Conservation (phyloP, 1,284 basidiomycete genomes). For the Mycena sp. region DNA sequence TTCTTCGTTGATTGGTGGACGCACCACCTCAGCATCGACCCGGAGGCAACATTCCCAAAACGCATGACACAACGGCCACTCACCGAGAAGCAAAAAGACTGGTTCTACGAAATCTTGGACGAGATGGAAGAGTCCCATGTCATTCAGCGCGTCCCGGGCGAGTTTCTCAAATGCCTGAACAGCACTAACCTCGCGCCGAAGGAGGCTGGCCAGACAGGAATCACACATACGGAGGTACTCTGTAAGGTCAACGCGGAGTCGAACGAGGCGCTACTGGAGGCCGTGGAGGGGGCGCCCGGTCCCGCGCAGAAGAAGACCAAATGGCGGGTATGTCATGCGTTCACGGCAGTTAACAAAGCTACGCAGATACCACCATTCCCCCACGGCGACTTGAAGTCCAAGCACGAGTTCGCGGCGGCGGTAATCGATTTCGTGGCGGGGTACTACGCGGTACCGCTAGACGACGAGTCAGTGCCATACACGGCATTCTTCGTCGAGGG, state of each 20-base stretch:
- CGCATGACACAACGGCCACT: slow-evolving; percentile 38
- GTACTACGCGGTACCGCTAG: slow-evolving; percentile 45
- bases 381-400: slow-evolving; percentile 45
- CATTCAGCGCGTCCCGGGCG: slow-evolving; percentile 10
- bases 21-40: slow-evolving; percentile 36
- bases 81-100: slow-evolving; percentile 41
- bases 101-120: slow-evolving; percentile 41
- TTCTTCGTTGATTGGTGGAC: slow-evolving; percentile 31
- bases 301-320: not conserved
- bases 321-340: slow-evolving; percentile 48
- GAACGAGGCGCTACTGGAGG: slow-evolving; percentile 4
- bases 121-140: slow-evolving; percentile 42
- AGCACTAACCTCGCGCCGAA: slow-evolving; percentile 24
- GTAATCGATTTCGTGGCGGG: slow-evolving; percentile 43
- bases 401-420: slow-evolving; percentile 45
- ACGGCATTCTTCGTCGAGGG: slow-evolving; percentile 51
- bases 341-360: slow-evolving; percentile 32
- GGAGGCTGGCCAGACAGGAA: slow-evolving; percentile 22
- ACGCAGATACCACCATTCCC: slow-evolving; percentile 39
- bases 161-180: slow-evolving; percentile 18
- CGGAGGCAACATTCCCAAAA: slow-evolving; percentile 29
- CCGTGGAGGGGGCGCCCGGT: not conserved
- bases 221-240: slow-evolving; percentile 13
- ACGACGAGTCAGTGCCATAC: slow-evolving; percentile 43
- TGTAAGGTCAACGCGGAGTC: slow-evolving; percentile 14